These are phyloP conservation scores for Raphanus hybrid DNA, from an alignment of 441 rosid species.

Conservation along the genomic window DNA sequence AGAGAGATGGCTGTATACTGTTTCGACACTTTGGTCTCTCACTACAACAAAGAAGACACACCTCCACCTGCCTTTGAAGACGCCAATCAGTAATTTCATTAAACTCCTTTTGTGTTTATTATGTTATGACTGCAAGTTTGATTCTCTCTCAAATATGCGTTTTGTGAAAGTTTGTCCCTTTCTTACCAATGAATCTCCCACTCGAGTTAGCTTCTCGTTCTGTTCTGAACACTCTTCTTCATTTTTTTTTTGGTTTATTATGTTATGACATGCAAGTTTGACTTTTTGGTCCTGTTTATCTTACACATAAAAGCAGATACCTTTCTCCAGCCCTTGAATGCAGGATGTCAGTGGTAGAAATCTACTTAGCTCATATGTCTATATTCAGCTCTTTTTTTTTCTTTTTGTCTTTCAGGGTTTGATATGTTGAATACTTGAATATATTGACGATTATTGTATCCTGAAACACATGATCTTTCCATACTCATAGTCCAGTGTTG, in stretches of 20 bases:
- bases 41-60: constrained; percentile 83
- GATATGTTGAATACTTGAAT: no score
- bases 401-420: no score
- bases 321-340: no score
- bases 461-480: not conserved
- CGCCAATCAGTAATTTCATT: constrained; percentile 62
- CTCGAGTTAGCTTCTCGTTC: not conserved
- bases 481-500: not conserved
- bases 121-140: constrained; percentile 5
- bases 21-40: constrained; percentile 89
- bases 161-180: not conserved
- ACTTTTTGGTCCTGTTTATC: no score
- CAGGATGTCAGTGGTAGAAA: no score
- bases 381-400: no score
- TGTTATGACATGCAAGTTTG: no score
- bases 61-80: constrained; percentile 94
- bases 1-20: constrained; percentile 96
- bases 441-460: no score
- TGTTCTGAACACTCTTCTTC: not conserved
- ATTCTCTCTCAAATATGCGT: constrained; percentile 10
- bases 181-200: not conserved
- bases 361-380: not conserved
- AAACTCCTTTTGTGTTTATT: not conserved
- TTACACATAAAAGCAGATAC: no score
- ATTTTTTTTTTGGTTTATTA: no score